Base-by-base conservation (phyloP, 1,139 yeast genomes). In the Hyphopichia wangnamkhiaoensis region DNA sequence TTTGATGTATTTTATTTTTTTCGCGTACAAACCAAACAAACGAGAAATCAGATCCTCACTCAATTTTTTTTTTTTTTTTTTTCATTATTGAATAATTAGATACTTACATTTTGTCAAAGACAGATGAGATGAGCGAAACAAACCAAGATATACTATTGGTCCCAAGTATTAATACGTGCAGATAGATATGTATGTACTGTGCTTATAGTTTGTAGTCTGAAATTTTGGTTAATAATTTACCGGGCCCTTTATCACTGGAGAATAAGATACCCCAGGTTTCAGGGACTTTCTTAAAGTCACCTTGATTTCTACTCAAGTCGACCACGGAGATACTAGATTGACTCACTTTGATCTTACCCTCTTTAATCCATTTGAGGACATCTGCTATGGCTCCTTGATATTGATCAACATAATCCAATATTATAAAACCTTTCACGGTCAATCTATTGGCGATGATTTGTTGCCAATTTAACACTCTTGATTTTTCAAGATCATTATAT, bases 201-300 rank as follows among this genome's bases (percentile, higher is more conserved):
- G n/a, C 13, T 20, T 23, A 33, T 13, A 21, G 27, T 24, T 28
- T 26, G 21, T 14, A 23, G 3, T 54, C 58, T 6, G 50, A 34
- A 34, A 56, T 39, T 37, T 53, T 50, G 31, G 68, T 58, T 33
- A 63, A 37, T 37, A 63, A 49, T 49, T 63, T 65, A 32, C 71
- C 71, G 5, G 53, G 54, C 12, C 55, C 55, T 53, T 63, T 61
- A 31, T 51, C 45, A n/a, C 47, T 46, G 13, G 48, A 41, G 54
- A 74, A 75, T 28, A 76, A 48, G 23, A 68, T 59, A 17, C 66
- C 59, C 80, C 80, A 76, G 8, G 65, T 53, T 27, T 57, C 55
- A 17, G 80, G 80, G 38, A 76, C 60, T 26, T 66, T 55, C 14
- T 47, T 35, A 43, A 74, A 73, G 5, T 48, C 49, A 4, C 33